Evolutionary conservation across 139 green algal species (phyloP).

Genomic region (Raphidocelis subcapitata): DNA sequence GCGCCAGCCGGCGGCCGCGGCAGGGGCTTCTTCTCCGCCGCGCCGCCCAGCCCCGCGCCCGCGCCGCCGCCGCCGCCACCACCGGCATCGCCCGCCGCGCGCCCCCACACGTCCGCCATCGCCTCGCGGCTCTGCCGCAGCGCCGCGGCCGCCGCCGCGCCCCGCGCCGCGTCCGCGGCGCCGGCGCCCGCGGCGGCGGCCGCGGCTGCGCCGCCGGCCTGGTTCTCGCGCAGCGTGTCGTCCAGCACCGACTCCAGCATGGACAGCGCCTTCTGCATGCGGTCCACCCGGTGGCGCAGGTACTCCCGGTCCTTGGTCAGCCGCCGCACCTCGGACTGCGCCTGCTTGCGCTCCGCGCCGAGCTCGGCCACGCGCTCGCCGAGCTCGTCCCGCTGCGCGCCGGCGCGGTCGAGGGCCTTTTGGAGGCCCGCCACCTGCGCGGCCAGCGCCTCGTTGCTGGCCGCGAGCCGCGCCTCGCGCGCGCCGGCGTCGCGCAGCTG

Average conservation of each 20-base stretch:
- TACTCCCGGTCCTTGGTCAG: constrained; percentile 31
- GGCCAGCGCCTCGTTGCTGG: constrained; percentile 15
- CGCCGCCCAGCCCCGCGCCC: no score
- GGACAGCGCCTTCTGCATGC: constrained; percentile 31
- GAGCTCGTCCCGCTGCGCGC: constrained; percentile 11
- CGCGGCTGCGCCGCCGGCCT: no score
- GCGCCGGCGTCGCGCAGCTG: constrained; percentile 4
- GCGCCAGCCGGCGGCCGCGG: no score
- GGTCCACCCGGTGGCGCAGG: constrained; percentile 24
- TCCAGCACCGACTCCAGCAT: constrained; percentile 32
- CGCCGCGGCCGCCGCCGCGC: no score
- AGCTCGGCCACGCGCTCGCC: constrained; percentile 13
- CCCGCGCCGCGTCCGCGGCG: no score
- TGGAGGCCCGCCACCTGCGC: constrained; percentile 18
- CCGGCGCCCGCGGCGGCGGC: no score
- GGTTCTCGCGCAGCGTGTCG: constrained; percentile 27
- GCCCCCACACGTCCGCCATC: no score
- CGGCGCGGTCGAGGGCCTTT: constrained; percentile 7
- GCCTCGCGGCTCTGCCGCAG: no score
- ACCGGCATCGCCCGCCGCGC: no score
- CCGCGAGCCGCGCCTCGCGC: constrained; percentile 2
- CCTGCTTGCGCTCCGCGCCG: constrained; percentile 9
- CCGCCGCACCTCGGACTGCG: constrained; percentile 12
- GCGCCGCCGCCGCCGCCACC: no score
- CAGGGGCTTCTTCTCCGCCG: no score